Evolutionary conservation across 306 rosid genomes (phyloP).

Genomic region (Cicer pinnatifidum): DNA sequence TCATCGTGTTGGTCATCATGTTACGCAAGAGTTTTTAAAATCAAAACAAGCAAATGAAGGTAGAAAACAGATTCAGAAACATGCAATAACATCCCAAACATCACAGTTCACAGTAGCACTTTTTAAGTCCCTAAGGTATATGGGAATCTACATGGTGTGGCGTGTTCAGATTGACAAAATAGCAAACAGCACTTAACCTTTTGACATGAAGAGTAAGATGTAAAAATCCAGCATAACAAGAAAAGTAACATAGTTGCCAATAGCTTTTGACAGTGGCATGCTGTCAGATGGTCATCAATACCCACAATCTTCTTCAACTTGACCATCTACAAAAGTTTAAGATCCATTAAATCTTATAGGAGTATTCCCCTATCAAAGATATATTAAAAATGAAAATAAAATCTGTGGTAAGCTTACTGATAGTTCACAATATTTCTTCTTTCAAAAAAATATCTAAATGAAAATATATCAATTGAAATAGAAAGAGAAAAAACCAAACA

Average conservation of each 20-base stretch:
- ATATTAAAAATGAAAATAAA: neutral
- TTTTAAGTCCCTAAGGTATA: neutral
- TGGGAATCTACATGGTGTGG: neutral
- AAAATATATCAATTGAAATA: neutral
- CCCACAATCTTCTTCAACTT: neutral
- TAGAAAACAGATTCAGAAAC: neutral
- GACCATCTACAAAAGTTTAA: neutral
- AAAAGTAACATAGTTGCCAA: constrained; percentile 8
- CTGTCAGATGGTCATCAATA: neutral
- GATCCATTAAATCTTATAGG: neutral
- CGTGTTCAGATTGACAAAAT: neutral
- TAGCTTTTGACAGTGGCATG: neutral
- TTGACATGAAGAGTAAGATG: neutral
- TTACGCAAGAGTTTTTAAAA: neutral
- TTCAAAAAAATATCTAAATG: too few species aligned
- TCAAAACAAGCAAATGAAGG: neutral
- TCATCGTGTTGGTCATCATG: neutral
- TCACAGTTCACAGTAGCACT: neutral
- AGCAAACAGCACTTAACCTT: neutral
- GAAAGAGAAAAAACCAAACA: neutral
- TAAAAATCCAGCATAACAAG: neutral
- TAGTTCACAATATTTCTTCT: neutral
- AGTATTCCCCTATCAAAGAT: neutral
- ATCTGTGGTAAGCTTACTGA: neutral
- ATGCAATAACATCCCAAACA: neutral